Evolutionary conservation across 2,329 filamentous ascomycete species (phyloP), one percentile per base, ranked within the genome.

Genomic region (Metarhizium robertsii): DNA sequence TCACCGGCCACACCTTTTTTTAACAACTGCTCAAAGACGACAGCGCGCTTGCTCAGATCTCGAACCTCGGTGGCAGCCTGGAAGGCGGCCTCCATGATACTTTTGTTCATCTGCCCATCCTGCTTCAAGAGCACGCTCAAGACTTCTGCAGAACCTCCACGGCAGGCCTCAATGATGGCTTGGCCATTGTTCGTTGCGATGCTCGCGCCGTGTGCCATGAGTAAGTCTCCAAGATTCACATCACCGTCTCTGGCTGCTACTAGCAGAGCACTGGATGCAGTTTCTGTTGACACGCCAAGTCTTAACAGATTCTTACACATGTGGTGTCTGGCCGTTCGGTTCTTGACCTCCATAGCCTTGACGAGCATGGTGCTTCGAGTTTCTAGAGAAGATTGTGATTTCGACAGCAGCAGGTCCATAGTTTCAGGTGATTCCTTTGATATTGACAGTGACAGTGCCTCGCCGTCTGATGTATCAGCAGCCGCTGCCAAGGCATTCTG

Each of bases 51-150:
- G 53, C 71, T 71, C 4, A 83, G 64, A 56, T 82, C 76, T 2
- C 74, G 66, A 2, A 82, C 70, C 53, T 79, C 75, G 0, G 77
- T 80, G 0, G 80, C 79, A 2, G 79, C 79, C 57, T 81, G 76
- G 48, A 84, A 83, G 0, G 76, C 79, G 43, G 73, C 72, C 34
- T 75, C 71, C 3, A 83, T 64, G 0, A 75, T 79, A 6, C 66
- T 63, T 50, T 72, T 72, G 11, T 70, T 71, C 0, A 74, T 64
- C 4, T 72, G 62, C 0, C 62, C 65, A 29, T 72, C 70, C 1
- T 73, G 71, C 29, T 67, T 71, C 0, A 84, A 66, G 1, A 84
- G 67, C 64, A 83, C 75, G 42, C 71, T 65, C 3, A 84, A 62
- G 5, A 83, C 75, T 4, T 76, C 74, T 0, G 73, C 65, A 0